Percentiles rank a stretch among this genome's conserved stretches.
Evolutionary conservation across 768 basidiomycete species (phyloP).

Genomic region (Pleurotus giganteus): DNA sequence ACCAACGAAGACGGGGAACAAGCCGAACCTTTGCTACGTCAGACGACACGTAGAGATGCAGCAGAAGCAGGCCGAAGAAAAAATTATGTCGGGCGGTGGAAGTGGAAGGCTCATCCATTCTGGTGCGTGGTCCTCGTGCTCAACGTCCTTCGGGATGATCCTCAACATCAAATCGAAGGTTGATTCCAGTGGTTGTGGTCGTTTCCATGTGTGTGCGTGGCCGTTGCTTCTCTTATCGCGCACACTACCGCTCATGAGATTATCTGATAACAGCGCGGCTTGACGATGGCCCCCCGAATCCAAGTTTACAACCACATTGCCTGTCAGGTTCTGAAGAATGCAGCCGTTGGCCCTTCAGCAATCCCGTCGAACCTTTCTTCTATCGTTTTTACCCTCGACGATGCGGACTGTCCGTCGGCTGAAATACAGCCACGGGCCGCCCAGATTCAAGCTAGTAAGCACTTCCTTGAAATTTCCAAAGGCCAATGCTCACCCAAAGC

Average conservation of each 20-base stretch:
- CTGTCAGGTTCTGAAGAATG: constrained; percentile 47
- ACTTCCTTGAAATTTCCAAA: constrained; percentile 3
- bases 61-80: not conserved
- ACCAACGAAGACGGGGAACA: constrained; percentile 5
- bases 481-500: not conserved
- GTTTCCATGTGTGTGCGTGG: constrained; percentile 63
- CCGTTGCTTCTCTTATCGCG: not conserved
- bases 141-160: not conserved
- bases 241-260: constrained; percentile 12
- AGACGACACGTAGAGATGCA: not conserved
- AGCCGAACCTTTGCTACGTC: not conserved
- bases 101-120: constrained; percentile 40
- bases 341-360: not conserved
- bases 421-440: constrained; percentile 69
- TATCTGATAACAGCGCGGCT: constrained; percentile 55
- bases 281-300: constrained; percentile 76
- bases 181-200: constrained; percentile 67
- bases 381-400: not conserved
- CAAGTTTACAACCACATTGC: constrained; percentile 79
- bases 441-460: constrained; percentile 62
- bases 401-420: constrained; percentile 27
- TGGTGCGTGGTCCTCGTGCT: constrained; percentile 31
- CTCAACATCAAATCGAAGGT: constrained; percentile 39
- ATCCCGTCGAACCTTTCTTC: constrained; percentile 4
- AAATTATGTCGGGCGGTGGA: not conserved